phyloP scores from a whole-genome alignment of 306 rosid genomes.

The Lathyrus oleraceus region DNA sequence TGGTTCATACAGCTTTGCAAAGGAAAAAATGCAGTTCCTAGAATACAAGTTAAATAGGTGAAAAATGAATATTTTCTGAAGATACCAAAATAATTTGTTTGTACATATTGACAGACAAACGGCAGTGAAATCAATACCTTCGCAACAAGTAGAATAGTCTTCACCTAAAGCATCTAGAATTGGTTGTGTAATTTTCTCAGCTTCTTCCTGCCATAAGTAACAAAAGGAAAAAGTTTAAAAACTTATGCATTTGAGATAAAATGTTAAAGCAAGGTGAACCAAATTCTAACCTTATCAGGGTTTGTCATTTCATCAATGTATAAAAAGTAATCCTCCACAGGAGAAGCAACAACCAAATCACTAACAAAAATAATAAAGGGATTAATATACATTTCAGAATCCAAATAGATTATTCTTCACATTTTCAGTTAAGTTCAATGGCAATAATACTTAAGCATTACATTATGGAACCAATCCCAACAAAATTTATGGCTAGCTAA shows the following conservation, averaged over 20 bases:
- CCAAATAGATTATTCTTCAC: constrained; percentile 18
- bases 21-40: constrained; percentile 90
- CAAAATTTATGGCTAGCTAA: background rate
- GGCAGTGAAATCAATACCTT: constrained; percentile 53
- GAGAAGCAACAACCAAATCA: constrained; percentile 95
- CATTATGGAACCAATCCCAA: constrained; percentile 24
- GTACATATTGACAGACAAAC: too few species aligned
- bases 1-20: constrained; percentile 95
- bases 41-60: constrained; percentile 30
- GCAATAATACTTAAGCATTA: constrained; percentile 18
- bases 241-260: constrained; percentile 23
- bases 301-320: constrained; percentile 66
- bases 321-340: constrained; percentile 91
- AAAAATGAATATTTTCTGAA: too few species aligned
- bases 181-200: constrained; percentile 72
- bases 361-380: constrained; percentile 49
- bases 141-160: constrained; percentile 79
- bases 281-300: constrained; percentile 67
- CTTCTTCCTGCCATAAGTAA: constrained; percentile 64
- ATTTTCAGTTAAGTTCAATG: constrained; percentile 20
- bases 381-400: constrained; percentile 23
- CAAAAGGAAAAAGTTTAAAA: constrained; percentile 12
- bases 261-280: constrained; percentile 5
- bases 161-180: constrained; percentile 87
- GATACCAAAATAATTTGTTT: too few species aligned